Conservation (phyloP, 2,329 filamentous ascomycete genomes). For the Elsinoe australis region DNA sequence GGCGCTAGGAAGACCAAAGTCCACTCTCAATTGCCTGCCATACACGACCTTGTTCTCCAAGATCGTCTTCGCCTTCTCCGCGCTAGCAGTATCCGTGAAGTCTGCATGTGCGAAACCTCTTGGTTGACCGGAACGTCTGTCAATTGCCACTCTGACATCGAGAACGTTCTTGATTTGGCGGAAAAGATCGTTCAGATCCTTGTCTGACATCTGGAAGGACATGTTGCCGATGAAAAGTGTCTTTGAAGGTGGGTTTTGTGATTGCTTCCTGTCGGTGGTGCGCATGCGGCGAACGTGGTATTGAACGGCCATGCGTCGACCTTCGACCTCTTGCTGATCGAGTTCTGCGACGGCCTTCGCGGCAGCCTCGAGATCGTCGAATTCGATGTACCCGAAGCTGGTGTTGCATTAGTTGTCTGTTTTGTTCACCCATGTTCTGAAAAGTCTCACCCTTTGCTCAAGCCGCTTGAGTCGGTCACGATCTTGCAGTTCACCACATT, state of each 20-base stretch:
- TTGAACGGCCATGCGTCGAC: constrained; percentile 56
- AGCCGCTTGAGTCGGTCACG: constrained; percentile 52
- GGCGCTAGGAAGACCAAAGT: constrained; percentile 40
- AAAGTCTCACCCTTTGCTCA: constrained; percentile 58
- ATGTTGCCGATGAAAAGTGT: constrained; percentile 81
- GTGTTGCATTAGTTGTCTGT: constrained; percentile 15
- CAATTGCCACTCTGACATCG: constrained; percentile 75
- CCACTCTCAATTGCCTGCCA: constrained; percentile 57
- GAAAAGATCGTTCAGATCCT: constrained; percentile 73
- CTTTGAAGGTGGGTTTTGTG: constrained; percentile 42
- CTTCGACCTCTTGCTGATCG: constrained; percentile 55
- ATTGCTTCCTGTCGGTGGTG: constrained; percentile 9
- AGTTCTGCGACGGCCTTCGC: constrained; percentile 49
- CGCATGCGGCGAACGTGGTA: constrained; percentile 40
- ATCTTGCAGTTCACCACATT: constrained; percentile 47
- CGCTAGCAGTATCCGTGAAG: constrained; percentile 61
- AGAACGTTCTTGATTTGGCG: constrained; percentile 58
- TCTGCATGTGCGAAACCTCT: constrained; percentile 80
- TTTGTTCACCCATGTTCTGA: not conserved
- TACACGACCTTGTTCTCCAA: constrained; percentile 55
- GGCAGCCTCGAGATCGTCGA: constrained; percentile 47
- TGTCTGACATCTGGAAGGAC: constrained; percentile 76
- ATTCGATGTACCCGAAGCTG: constrained; percentile 62
- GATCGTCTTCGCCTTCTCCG: constrained; percentile 50
- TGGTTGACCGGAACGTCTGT: constrained; percentile 70